Evolutionary conservation across 2,329 filamentous ascomycete species (phyloP), one percentile per base, ranked within the genome.

Genomic region (Laburnicola sp.): DNA sequence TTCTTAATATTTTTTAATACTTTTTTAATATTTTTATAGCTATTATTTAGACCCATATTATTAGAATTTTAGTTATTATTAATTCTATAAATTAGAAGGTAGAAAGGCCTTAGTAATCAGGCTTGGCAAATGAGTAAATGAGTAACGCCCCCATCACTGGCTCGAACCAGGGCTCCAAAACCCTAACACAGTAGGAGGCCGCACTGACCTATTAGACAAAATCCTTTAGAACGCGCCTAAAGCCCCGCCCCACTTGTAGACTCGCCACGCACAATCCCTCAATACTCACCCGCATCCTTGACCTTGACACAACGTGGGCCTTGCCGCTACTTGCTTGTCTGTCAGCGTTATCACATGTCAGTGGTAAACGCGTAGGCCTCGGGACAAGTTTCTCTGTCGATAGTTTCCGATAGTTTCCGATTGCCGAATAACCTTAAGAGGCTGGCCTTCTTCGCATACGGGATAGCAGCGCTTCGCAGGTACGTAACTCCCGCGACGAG

Each of bases 341-440:
- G 21, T 26, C 6, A 28, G 26, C n/a, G 31, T 22, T n/a, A 37
- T 45, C 43, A 45, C 43, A 45, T 45, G 43, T 37, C 25, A 38
- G 21, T 16, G 31, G 11, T 31, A 26, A 26, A 6, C 43, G 10
- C 25, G 28, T 38, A 26, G 32, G 31, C 43, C 43, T 45, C 43
- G 43, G 43, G 43, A 45, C 43, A 45, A 45, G 43, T 6, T 31
- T 45, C 25, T 31, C 9, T 37, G 21, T 32, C 34, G 43, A 45
- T 45, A 45, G 43, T 30, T 31, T 26, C 32, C 31, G n/a, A n/a
- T n/a, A n/a, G n/a, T n/a, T n/a, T n/a, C n/a, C 43, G 43, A 45
- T 45, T 45, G 43, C 43, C 43, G 43, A 45, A 28, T 32, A 45
- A 32, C 42, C 42, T n/a, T 45, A 26, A 21, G 38, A 30, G 38